phyloP scores from a whole-genome alignment of 169 alveolate species.

The Plasmodium knowlesi region DNA sequence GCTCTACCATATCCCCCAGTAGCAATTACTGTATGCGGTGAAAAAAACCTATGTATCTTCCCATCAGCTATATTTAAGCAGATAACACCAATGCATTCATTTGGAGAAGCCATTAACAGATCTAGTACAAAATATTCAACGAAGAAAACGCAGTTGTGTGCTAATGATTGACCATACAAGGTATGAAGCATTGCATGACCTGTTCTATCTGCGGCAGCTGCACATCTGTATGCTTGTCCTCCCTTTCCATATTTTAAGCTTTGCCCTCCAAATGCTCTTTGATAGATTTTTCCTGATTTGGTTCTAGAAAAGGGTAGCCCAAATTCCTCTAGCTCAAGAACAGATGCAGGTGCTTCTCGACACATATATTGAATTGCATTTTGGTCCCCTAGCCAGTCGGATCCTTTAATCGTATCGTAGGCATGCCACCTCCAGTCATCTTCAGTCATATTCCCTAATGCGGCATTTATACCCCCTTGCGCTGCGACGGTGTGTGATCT shows the following conservation, averaged over 20 bases:
- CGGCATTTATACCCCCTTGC: conserved; percentile 95
- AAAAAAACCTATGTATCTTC: conserved; percentile 95
- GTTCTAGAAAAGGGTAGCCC: conserved; percentile 98
- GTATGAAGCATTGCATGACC: conserved; percentile 99
- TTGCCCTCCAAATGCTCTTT: conserved; percentile 99
- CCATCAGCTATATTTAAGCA: conserved; percentile 97
- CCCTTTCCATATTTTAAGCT: conserved; percentile 96
- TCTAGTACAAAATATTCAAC: conserved; percentile 98
- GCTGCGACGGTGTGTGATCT: conserved; percentile 99
- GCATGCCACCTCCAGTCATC: conserved; percentile 99
- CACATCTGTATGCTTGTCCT: conserved; percentile 98
- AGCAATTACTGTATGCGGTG: conserved; percentile 95
- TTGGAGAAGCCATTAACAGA: conserved; percentile 92
- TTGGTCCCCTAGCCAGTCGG: conserved; percentile 99
- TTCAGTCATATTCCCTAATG: conserved; percentile 95
- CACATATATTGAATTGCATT: conserved; percentile 98
- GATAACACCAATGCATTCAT: conserved; percentile 93
- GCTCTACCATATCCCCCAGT: conserved; percentile 99
- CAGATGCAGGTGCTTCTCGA: conserved; percentile 96
- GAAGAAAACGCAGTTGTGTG: conserved; percentile 94
- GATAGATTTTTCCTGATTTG: conserved; percentile 94
- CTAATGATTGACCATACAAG: conserved; percentile 93
- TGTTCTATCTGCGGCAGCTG: conserved; percentile 99
- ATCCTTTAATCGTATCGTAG: conserved; percentile 98
- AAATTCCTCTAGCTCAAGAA: conserved; percentile 95